Percentiles rank a stretch among this genome's conserved stretches.
phyloP scores from a whole-genome alignment of 108 stramenopile genomes.

The Seminavis robusta region DNA sequence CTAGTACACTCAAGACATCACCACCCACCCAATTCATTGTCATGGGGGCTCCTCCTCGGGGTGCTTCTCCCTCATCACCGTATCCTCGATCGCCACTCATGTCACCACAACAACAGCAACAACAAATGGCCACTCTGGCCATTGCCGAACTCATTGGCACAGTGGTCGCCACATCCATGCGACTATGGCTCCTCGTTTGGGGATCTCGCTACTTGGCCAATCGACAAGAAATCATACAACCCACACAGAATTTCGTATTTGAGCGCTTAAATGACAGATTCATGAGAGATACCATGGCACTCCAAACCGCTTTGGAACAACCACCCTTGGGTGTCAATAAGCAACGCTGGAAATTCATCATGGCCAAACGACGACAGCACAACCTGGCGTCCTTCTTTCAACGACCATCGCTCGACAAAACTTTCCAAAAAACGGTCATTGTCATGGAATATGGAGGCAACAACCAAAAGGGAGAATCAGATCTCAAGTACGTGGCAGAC shows the following conservation, averaged over 20 bases:
- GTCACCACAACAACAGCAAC: conserved; percentile 8
- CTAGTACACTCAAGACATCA: background rate
- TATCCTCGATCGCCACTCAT: background rate
- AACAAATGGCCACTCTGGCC: conserved; percentile 5
- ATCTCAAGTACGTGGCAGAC: conserved; percentile 54
- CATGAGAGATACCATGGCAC: conserved; percentile 50
- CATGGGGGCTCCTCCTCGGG: background rate
- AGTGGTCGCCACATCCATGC: conserved; percentile 27
- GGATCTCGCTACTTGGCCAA: conserved; percentile 30
- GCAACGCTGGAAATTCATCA: conserved; percentile 22
- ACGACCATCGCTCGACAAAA: background rate
- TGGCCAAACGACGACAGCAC: conserved; percentile 4
- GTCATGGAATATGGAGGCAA: conserved; percentile 57
- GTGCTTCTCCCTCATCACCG: conserved; percentile 17
- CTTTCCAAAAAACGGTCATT: conserved; percentile 56
- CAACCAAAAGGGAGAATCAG: conserved; percentile 29
- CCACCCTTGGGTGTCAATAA: conserved; percentile 45
- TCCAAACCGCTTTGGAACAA: conserved; percentile 35
- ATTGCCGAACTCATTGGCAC: conserved; percentile 19
- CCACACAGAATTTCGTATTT: conserved; percentile 75
- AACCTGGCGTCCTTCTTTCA: conserved; percentile 9
- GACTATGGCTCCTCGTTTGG: conserved; percentile 41
- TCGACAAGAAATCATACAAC: conserved; percentile 44
- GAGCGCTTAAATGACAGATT: conserved; percentile 82
- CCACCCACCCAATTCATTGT: background rate